These are phyloP conservation scores for Immersiella caudata DNA, from an alignment of 495 filamentous ascomycete genomes.

Conservation along the genomic window DNA sequence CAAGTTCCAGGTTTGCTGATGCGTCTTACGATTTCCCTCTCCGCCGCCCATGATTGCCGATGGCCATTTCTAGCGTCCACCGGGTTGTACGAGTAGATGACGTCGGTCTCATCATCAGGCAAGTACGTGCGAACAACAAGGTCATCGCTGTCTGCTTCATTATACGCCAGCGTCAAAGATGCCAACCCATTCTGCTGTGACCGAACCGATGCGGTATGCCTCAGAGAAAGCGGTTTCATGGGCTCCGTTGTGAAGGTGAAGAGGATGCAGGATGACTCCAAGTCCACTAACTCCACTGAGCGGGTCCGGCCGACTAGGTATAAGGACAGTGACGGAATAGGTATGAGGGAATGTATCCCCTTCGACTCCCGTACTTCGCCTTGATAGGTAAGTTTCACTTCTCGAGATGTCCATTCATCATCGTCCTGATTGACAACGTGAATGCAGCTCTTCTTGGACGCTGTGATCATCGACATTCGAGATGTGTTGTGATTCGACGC, in stretches of 20 bases:
- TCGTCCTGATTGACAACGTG: constrained; percentile 47
- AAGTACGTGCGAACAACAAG: constrained; percentile 60
- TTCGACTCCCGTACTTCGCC: constrained; percentile 24
- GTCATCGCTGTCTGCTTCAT: constrained; percentile 52
- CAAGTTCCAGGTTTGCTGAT: constrained; percentile 54
- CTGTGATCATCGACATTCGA: constrained; percentile 41
- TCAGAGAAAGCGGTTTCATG: constrained; percentile 56
- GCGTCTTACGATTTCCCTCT: constrained; percentile 38
- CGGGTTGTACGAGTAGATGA: constrained; percentile 44
- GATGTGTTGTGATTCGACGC: constrained; percentile 11
- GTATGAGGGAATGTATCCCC: constrained; percentile 44
- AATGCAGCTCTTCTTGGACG: constrained; percentile 48
- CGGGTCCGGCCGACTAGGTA: constrained; percentile 51
- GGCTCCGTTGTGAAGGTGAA: constrained; percentile 59
- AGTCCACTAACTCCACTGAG: constrained; percentile 58
- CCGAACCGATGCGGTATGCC: constrained; percentile 52
- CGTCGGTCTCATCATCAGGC: constrained; percentile 48
- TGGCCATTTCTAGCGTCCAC: constrained; percentile 23
- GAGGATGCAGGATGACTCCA: constrained; percentile 52
- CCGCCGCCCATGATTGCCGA: constrained; percentile 47
- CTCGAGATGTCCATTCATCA: constrained; percentile 40
- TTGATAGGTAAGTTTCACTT: constrained; percentile 37
- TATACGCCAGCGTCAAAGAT: constrained; percentile 59
- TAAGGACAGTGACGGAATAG: constrained; percentile 47
- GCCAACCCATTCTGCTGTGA: constrained; percentile 50